Evolutionary conservation across 208 protist genomes (phyloP), one percentile per base, ranked within the genome.

Genomic region (Blastocrithidia nonstop): DNA sequence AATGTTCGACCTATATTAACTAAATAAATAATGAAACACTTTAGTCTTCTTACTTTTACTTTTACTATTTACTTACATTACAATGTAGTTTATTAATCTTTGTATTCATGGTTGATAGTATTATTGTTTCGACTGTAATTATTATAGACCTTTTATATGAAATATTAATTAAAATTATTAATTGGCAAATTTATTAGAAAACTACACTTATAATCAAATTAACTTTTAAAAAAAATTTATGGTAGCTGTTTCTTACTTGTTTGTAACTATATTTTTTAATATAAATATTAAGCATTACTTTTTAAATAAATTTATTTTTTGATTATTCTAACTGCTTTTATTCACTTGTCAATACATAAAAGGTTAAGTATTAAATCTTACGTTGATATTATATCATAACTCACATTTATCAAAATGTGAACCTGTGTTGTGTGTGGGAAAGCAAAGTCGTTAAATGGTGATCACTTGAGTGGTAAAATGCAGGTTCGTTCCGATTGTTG

Each of bases 401-500:
- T n/a, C n/a, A n/a, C n/a, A n/a, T n/a, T n/a, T n/a, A n/a, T n/a
- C n/a, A n/a, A n/a, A n/a, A n/a, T n/a, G n/a, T n/a, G n/a, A n/a
- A n/a, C n/a, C n/a, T 70, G 52, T 26, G n/a, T 22, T 21, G n/a
- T 0, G 2, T 72, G 64, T 39, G 9, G 52, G 17, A 72, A 72
- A 48, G 41, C 63, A 25, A 72, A 72, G 38, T 20, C 42, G 13
- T 42, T 72, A 16, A 48, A 23, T 7, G 64, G 64, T 5, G 17
- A 35, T 3, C 64, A 67, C 26, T 24, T 72, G n/a, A 15, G 47
- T 19, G 59, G 59, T 6, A 72, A 72, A 35, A 45, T 17, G 15
- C 45, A 36, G 2, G 59, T 72, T 17, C 45, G 64, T 15, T 54
- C 45, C 26, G 64, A 71, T 36, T 71, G 64, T 41, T 66, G 57